phyloP scores from a whole-genome alignment of 148 eudicot genomes.

The Beta vulgaris region DNA sequence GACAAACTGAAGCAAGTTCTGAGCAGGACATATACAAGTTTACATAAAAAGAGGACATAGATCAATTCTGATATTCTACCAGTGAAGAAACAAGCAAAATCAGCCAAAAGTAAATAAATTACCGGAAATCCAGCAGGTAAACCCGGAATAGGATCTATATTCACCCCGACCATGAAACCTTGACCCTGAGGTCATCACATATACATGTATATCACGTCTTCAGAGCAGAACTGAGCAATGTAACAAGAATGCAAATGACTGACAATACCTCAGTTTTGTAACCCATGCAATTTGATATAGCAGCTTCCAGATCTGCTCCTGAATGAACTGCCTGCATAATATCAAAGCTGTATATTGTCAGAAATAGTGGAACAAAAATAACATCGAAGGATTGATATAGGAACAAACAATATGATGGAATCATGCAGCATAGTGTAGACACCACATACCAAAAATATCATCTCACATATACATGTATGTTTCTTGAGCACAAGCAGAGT shows the following conservation, averaged over 20 bases:
- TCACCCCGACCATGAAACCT: conserved; percentile 99
- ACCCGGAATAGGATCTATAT: conserved; percentile 84
- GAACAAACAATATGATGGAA: not conserved
- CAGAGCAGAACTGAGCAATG: not conserved
- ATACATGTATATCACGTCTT: not conserved
- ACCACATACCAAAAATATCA: not conserved
- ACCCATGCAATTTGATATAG: conserved; percentile 87
- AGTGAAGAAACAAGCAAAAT: not conserved
- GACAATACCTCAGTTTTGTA: conserved; percentile 69
- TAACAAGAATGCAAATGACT: conserved; percentile 9
- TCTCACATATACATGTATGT: too few relatives aligned
- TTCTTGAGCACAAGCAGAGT: too few relatives aligned
- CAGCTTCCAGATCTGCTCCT: conserved; percentile 98
- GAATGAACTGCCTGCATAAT: conserved; percentile 93
- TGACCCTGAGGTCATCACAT: conserved; percentile 59
- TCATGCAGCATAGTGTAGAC: too few relatives aligned
- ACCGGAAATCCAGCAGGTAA: conserved; percentile 91
- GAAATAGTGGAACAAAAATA: not conserved
- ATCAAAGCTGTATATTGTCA: conserved; percentile 6
- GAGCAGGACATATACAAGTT: conserved; percentile 22
- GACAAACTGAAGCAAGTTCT: conserved; percentile 86
- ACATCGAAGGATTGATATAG: not conserved
- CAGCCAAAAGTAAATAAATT: not conserved
- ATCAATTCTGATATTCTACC: not conserved
- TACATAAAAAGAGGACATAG: not conserved